Percentiles rank a stretch among this genome's conserved stretches.
phyloP scores from a whole-genome alignment of 2,329 filamentous ascomycete species.

The Fusarium decemcellulare region DNA sequence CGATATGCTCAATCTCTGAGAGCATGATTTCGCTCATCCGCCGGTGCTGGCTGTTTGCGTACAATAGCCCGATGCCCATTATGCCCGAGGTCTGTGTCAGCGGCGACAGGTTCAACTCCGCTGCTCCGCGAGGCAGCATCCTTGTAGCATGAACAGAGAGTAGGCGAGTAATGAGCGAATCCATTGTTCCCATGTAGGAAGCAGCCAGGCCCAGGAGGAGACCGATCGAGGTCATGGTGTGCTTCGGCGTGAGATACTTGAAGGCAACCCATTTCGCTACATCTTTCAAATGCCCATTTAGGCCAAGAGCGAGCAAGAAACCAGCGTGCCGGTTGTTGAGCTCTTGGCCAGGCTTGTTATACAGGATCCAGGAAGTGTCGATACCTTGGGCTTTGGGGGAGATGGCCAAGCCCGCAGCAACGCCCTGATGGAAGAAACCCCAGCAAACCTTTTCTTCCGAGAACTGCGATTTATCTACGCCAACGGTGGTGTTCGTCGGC shows the following conservation, averaged over 20 bases:
- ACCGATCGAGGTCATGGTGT: constrained; percentile 98
- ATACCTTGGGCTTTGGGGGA: constrained; percentile 92
- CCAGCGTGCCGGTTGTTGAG: constrained; percentile 97
- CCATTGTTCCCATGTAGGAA: constrained; percentile 97
- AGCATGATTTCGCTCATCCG: constrained; percentile 99
- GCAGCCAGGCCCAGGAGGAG: constrained; percentile 92
- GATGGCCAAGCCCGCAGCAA: constrained; percentile 92
- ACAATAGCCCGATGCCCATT: constrained; percentile 96
- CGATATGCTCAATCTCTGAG: constrained; percentile 93
- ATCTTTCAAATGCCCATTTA: constrained; percentile 95
- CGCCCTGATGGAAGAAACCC: constrained; percentile 98
- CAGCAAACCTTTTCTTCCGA: constrained; percentile 98
- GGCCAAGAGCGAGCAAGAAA: constrained; percentile 88
- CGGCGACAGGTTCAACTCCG: constrained; percentile 93
- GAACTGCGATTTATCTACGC: constrained; percentile 89
- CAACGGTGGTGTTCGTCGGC: constrained; percentile 91
- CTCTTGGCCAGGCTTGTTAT: constrained; percentile 91
- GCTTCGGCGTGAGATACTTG: constrained; percentile 98
- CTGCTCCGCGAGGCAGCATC: constrained; percentile 92
- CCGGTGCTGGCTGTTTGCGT: constrained; percentile 95
- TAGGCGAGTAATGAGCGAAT: constrained; percentile 91
- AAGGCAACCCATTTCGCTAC: constrained; percentile 99
- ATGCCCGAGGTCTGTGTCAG: constrained; percentile 96
- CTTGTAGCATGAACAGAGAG: constrained; percentile 96
- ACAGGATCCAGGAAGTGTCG: constrained; percentile 98